Conservation (phyloP, 495 filamentous ascomycete genomes). For the Hypoxylon lienhwacheense region DNA sequence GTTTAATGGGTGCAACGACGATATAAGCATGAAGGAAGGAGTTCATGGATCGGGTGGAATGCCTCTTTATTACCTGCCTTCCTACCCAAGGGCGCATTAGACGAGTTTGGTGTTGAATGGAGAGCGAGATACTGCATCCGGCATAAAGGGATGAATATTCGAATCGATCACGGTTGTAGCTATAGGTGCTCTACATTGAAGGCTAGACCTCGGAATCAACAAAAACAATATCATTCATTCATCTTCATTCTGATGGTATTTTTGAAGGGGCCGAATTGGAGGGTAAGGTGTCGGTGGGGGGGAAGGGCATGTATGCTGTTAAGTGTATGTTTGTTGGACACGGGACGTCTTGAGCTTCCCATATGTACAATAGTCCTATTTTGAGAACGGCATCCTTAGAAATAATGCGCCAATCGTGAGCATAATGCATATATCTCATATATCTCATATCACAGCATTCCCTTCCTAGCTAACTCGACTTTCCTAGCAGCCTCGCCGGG, state of each 20-base stretch:
- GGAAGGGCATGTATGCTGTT: too few relatives aligned
- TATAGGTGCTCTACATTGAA: slow-evolving; percentile 13
- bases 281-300: too few relatives aligned
- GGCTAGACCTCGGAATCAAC: slow-evolving; percentile 2
- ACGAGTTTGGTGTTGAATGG: slow-evolving; percentile 23
- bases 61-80: slow-evolving; percentile 18
- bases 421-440: not conserved
- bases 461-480: slow-evolving; percentile 81
- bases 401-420: slow-evolving; percentile 1
- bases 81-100: slow-evolving; percentile 19
- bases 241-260: not conserved
- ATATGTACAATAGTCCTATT: not conserved
- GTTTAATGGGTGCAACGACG: slow-evolving; percentile 6
- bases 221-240: slow-evolving; percentile 20
- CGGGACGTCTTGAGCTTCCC: not conserved
- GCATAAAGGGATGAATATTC: slow-evolving; percentile 1
- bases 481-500: slow-evolving; percentile 73
- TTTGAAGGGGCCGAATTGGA: not conserved
- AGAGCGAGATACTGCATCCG: slow-evolving; percentile 5
- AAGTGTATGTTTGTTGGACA: too few relatives aligned
- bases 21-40: slow-evolving; percentile 32
- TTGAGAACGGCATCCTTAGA: not conserved
- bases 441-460: slow-evolving; percentile 70
- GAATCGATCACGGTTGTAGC: slow-evolving; percentile 19
- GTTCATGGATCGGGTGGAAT: slow-evolving; percentile 25